Percentiles rank a stretch among this genome's conserved stretches.
phyloP scores from a whole-genome alignment of 768 basidiomycete genomes.

The Russula abietina region DNA sequence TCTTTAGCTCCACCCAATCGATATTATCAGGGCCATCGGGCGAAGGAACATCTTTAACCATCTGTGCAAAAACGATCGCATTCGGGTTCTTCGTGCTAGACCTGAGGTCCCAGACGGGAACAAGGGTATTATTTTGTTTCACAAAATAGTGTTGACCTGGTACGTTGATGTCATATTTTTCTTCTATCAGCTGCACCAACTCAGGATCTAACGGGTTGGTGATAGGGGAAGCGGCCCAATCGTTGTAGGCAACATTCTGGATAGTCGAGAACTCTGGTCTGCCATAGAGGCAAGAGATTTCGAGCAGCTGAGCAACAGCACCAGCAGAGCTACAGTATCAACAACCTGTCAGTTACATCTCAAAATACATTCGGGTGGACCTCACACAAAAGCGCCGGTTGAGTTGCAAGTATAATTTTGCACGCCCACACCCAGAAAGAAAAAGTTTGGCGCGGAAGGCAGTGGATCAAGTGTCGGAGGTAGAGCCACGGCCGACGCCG shows the following conservation, averaged over 20 bases:
- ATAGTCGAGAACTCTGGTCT: background rate
- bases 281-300: conserved; percentile 8
- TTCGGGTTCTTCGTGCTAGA: conserved; percentile 1
- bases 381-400: conserved; percentile 11
- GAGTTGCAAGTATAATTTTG: conserved; percentile 12
- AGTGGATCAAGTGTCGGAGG: background rate
- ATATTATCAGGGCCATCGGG: conserved; percentile 1
- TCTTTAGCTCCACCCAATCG: conserved; percentile 19
- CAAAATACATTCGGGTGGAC: background rate
- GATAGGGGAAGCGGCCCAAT: background rate
- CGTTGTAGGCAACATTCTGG: background rate
- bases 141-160: conserved; percentile 21
- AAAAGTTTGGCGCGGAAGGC: background rate
- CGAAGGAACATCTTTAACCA: conserved; percentile 1
- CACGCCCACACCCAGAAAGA: conserved; percentile 1
- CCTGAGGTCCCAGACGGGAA: conserved; percentile 19
- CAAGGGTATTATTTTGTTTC: background rate
- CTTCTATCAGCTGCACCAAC: no score
- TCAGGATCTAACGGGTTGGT: no score
- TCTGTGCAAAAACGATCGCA: conserved; percentile 9
- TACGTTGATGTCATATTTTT: no score
- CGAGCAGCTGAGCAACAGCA: conserved; percentile 18
- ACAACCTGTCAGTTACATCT: background rate
- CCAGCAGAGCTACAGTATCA: conserved; percentile 11
- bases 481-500: background rate